Percentiles rank a stretch among this genome's conserved stretches.
Conservation (phyloP, 1,284 basidiomycete species). For the Cutaneotrichosporon cavernicola region DNA sequence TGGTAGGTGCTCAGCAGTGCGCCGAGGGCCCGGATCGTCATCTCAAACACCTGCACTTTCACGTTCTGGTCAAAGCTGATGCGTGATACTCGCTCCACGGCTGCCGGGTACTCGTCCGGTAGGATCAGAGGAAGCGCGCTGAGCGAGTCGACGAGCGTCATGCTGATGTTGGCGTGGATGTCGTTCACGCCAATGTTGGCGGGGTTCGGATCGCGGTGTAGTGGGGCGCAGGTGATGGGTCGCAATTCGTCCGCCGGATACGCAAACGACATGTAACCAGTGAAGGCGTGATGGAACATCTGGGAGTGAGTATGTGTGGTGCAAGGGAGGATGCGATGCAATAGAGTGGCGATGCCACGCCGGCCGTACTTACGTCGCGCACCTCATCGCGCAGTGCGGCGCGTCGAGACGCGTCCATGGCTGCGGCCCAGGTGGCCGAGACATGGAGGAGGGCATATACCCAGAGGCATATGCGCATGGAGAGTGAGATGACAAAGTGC, state of each 20-base stretch:
- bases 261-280: constrained; percentile 50
- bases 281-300: constrained; percentile 51
- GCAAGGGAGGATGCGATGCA: neutral
- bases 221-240: constrained; percentile 72
- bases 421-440: constrained; percentile 8
- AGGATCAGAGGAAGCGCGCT: constrained; percentile 45
- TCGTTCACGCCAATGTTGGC: constrained; percentile 60
- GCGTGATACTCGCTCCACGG: constrained; percentile 37
- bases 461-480: constrained; percentile 16
- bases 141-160: constrained; percentile 49
- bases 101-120: constrained; percentile 39
- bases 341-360: neutral
- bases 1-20: constrained; percentile 81
- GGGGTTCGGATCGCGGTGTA: constrained; percentile 37
- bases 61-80: constrained; percentile 52
- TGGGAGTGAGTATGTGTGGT: constrained; percentile 15
- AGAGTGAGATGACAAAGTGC: neutral
- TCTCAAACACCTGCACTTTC: constrained; percentile 56
- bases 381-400: constrained; percentile 21
- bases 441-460: constrained; percentile 8
- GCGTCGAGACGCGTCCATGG: constrained; percentile 13
- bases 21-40: constrained; percentile 83
- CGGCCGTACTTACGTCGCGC: constrained; percentile 16
- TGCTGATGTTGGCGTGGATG: constrained; percentile 64
- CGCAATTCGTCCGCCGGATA: constrained; percentile 64